Percentiles rank a stretch among this genome's conserved stretches.
Conservation (phyloP, 2,329 filamentous ascomycete genomes). For the Aspergillus fructus region DNA sequence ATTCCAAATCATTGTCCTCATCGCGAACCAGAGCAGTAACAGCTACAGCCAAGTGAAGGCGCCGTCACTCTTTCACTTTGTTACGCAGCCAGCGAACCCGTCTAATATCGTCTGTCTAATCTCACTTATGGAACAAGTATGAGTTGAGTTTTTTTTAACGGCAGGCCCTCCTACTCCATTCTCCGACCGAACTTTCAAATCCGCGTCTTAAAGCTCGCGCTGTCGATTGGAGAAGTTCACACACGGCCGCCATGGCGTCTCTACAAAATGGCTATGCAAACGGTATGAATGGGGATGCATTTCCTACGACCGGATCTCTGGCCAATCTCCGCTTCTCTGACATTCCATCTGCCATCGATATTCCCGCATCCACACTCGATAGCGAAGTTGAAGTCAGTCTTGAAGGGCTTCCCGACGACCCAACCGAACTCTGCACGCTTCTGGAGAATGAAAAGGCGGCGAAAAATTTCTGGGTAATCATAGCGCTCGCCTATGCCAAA, state of each 20-base stretch:
- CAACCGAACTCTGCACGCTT: constrained; percentile 89
- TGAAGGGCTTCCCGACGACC: constrained; percentile 86
- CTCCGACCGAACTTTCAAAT: constrained; percentile 20
- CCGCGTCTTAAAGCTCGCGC: neutral
- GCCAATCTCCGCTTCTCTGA: constrained; percentile 56
- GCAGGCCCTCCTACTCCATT: constrained; percentile 4
- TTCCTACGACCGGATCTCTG: constrained; percentile 31
- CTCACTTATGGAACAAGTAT: constrained; percentile 24
- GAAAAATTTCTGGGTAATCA: constrained; percentile 96
- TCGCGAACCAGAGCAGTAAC: constrained; percentile 16
- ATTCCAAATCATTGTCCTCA: constrained; percentile 6
- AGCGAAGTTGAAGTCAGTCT: constrained; percentile 87
- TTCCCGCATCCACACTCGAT: constrained; percentile 61
- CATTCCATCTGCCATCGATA: constrained; percentile 63
- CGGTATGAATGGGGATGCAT: constrained; percentile 49
- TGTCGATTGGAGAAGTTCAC: neutral
- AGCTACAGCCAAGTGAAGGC: constrained; percentile 13
- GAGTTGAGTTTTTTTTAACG: constrained; percentile 29
- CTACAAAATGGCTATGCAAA: constrained; percentile 53
- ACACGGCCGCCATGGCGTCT: constrained; percentile 49
- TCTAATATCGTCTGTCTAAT: neutral
- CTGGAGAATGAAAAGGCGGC: constrained; percentile 92
- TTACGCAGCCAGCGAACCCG: constrained; percentile 4
- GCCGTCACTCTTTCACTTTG: constrained; percentile 8
- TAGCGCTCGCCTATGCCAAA: constrained; percentile 94